phyloP scores from a whole-genome alignment of 352 stramenopile species.

The Pythium chondricola region DNA sequence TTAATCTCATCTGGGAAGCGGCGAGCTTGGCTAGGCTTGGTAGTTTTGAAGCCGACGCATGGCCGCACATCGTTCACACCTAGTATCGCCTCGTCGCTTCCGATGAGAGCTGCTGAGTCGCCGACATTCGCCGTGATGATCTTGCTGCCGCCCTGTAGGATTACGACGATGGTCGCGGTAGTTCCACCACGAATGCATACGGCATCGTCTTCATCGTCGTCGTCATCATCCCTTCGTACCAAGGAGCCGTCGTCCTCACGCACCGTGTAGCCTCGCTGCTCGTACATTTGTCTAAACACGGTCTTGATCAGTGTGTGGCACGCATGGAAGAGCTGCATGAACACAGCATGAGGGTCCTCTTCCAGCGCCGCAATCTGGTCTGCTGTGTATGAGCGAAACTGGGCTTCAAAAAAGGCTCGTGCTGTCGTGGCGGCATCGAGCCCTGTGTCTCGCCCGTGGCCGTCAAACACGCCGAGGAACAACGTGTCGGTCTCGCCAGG shows the following conservation, averaged over 20 bases:
- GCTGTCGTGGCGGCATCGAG: conserved; percentile 57
- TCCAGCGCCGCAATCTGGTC: conserved; percentile 49
- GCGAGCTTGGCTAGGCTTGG: background rate
- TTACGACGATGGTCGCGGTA: conserved; percentile 75
- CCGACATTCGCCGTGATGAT: conserved; percentile 82
- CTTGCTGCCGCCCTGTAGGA: conserved; percentile 59
- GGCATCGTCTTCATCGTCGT: conserved; percentile 22
- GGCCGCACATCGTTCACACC: conserved; percentile 20
- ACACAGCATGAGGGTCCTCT: conserved; percentile 36
- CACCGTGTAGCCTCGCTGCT: conserved; percentile 49
- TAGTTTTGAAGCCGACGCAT: background rate
- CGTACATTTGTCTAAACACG: conserved; percentile 57
- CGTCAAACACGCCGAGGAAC: conserved; percentile 81
- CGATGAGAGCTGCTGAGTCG: conserved; percentile 58
- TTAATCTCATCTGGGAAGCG: conserved; percentile 18
- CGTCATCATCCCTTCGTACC: conserved; percentile 29
- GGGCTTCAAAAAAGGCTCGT: conserved; percentile 51
- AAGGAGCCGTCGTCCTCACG: conserved; percentile 61
- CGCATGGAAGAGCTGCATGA: conserved; percentile 41
- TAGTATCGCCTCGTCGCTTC: conserved; percentile 18
- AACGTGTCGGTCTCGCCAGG: conserved; percentile 29
- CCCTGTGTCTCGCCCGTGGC: conserved; percentile 76
- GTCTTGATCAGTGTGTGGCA: conserved; percentile 63
- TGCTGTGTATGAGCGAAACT: conserved; percentile 42
- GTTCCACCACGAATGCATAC: conserved; percentile 86